Base-by-base conservation (phyloP, 176 grass and related monocot species). In the Oropetium thomaeum region DNA sequence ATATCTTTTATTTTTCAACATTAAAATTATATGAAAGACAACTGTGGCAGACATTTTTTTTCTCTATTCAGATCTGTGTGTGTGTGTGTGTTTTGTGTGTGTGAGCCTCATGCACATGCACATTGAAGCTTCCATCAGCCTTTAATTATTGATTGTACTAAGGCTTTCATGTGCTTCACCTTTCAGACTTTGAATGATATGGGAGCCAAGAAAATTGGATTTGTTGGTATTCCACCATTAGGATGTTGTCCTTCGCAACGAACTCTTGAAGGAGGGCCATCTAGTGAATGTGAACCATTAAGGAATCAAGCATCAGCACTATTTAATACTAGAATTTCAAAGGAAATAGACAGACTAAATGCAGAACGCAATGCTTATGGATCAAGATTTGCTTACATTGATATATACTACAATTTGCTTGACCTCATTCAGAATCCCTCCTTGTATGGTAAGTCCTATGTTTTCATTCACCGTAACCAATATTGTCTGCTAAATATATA, bases 171-270 rank as follows among this genome's bases (percentile, higher is more conserved):
- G 5, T 11, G 28, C 17, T 38, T 49, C 2, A 33, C 54, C n/a
- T 58, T 2, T 61, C 58, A 94, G 88, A 71, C 68, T 81, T 27
- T 94, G 48, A 65, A 77, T 45, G 43, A 68, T 7, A 64, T 80
- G 65, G 92, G 92, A 17, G 92, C 92, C 13, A 75, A 74, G 68
- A 81, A 12, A 17, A 88, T 94, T 26, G 88, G 47, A 28, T 83
- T 87, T 45, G 58, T 85, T 33, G 92, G 92, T 3, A 38, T 91
- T 32, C 85, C 92, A 53, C 85, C 92, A 73, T 27, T 94, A 15
- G 91, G 85, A n/a, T 94, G 91, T 38, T 70, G 81, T 30, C 88
- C 88, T 33, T 86, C 91, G 49, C 85, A 94, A 45, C 88, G 75
- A 81, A 83, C 85, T 33, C 22, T 76, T 1, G 69, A 4, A 28